These are phyloP conservation scores for Yamadazyma dendronema DNA, from an alignment of 1,139 yeast species.

Conservation along the genomic window DNA sequence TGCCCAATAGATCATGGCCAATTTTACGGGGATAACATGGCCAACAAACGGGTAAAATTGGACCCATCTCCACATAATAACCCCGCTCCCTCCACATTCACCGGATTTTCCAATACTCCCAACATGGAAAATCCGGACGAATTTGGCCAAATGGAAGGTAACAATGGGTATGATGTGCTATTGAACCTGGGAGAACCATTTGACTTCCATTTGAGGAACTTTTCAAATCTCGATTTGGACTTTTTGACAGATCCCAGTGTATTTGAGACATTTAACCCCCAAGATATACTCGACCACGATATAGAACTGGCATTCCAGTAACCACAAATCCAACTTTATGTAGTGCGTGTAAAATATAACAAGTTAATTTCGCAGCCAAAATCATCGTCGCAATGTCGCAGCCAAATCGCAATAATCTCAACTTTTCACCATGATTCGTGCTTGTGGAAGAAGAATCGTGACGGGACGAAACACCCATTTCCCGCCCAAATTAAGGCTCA, in stretches of 20 bases:
- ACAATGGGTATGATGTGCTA: constrained; percentile 3
- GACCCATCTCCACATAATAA: not conserved
- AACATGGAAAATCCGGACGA: not conserved
- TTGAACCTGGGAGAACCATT: constrained; percentile 7
- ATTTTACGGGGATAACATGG: constrained; percentile 9
- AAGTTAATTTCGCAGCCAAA: too few relatives aligned
- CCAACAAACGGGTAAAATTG: not conserved
- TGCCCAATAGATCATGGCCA: constrained; percentile 22
- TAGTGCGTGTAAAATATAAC: not conserved
- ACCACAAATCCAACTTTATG: not conserved
- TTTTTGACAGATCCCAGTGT: constrained; percentile 29
- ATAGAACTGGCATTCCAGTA: constrained; percentile 1
- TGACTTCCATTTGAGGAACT: constrained; percentile 8
- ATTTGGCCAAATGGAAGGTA: not conserved
- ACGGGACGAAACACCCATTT: too few relatives aligned
- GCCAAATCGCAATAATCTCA: too few relatives aligned
- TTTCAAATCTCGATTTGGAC: constrained; percentile 30
- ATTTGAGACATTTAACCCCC: constrained; percentile 5
- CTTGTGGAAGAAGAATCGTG: too few relatives aligned
- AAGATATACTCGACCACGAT: not conserved
- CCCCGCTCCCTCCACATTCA: not conserved
- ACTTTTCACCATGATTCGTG: too few relatives aligned
- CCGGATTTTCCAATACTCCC: not conserved
- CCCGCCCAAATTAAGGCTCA: too few relatives aligned
- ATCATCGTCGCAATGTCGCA: too few relatives aligned